Evolutionary conservation across 129 eudicot species (phyloP), one percentile per base, ranked within the genome.

Genomic region (Flaveria ramosissima): DNA sequence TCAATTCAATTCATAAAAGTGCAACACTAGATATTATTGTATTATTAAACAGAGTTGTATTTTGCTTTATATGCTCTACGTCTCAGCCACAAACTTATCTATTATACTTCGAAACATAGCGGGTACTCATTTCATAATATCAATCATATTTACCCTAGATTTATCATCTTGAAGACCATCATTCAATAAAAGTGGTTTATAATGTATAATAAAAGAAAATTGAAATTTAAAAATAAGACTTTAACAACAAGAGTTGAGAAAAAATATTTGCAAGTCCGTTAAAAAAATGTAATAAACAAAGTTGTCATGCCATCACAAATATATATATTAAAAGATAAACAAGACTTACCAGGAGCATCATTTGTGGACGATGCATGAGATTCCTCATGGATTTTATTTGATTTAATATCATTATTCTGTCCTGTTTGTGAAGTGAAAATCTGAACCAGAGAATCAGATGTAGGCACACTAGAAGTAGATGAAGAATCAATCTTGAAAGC

Each of bases 401-500:
- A 30, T 70, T 74, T 82, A 19, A 42, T 74, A 52, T 76, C 89
- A 64, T 20, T 26, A 59, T 26, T 36, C 32, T 73, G 68, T 42
- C 77, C 82, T 27, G 42, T 72, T 57, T 43, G 43, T 36, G 90
- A 86, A 52, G 81, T 83, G 62, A 92, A 90, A 62, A 92, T 77
- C 56, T 88, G 85, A 16, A 92, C 75, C 68, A 92, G 81, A 30
- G 88, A 85, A 75, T 88, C 93, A 59, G 89, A 67, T 57, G 56
- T 79, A 53, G 86, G 70, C 14, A 30, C 82, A 65, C 55, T 77
- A 53, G 62, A 74, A 56, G 77, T 67, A 63, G 91, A 74, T 0
- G 84, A 74, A 47, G 76, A 76, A 85, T 81, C 87, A 52, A 88
- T 70, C 83, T 86, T 82, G 75, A 92, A 92, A 47, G 84, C 98